Conservation (phyloP, 306 rosid genomes). For the Cajanus cajan region DNA sequence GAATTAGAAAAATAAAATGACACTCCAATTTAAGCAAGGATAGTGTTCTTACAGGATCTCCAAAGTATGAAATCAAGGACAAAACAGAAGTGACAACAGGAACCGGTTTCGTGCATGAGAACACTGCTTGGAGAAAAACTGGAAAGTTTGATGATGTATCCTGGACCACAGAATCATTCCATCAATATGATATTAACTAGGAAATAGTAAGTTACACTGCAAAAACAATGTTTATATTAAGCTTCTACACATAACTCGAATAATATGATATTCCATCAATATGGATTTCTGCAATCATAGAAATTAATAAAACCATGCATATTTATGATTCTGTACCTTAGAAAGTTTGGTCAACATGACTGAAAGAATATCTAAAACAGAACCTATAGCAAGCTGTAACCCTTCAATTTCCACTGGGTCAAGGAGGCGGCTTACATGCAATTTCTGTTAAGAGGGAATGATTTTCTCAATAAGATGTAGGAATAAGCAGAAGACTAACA, state of each 20-base stretch:
- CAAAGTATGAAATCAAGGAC: slow-evolving; percentile 71
- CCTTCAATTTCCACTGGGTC: slow-evolving; percentile 88
- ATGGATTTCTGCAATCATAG: slow-evolving; percentile 16
- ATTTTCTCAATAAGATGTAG: slow-evolving; percentile 29
- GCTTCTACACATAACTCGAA: slow-evolving; percentile 1
- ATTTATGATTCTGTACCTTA: slow-evolving; percentile 50
- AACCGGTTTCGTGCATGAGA: slow-evolving; percentile 63
- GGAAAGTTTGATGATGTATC: slow-evolving; percentile 60
- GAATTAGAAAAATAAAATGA: slow-evolving; percentile 2
- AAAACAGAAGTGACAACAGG: slow-evolving; percentile 66
- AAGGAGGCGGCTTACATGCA: slow-evolving; percentile 62
- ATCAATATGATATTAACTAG: neutral
- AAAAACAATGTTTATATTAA: slow-evolving; percentile 1
- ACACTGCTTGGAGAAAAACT: slow-evolving; percentile 71
- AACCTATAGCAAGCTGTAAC: slow-evolving; percentile 64
- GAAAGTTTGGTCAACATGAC: slow-evolving; percentile 67
- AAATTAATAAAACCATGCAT: slow-evolving; percentile 23
- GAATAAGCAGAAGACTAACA: slow-evolving; percentile 22
- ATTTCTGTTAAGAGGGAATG: slow-evolving; percentile 51
- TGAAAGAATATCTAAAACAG: slow-evolving; percentile 69
- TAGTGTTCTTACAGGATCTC: slow-evolving; percentile 64
- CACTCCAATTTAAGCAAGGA: slow-evolving; percentile 20
- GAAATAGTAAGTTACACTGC: neutral
- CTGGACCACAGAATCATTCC: slow-evolving; percentile 50
- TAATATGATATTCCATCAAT: slow-evolving; percentile 14